A percentile compares a stretch with the other conserved stretches of the same genome.
phyloP scores from a whole-genome alignment of 768 basidiomycete genomes.

The Infundibulicybe gibba region DNA sequence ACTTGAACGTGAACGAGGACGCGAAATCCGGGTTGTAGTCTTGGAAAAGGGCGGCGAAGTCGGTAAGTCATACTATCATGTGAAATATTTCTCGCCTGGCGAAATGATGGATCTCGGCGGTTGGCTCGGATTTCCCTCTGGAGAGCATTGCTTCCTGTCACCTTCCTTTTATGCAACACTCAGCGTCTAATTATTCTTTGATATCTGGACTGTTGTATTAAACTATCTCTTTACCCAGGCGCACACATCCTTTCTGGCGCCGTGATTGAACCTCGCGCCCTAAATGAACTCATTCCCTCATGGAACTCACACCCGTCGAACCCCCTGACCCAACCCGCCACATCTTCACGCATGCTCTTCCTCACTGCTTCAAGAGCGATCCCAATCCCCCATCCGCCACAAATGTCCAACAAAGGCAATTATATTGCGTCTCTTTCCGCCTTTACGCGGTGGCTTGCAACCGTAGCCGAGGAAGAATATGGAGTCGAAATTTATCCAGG shows the following conservation, averaged over 20 bases:
- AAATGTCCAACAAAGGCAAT: slow-evolving; percentile 94
- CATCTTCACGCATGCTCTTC: slow-evolving; percentile 79
- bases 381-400: slow-evolving; percentile 93
- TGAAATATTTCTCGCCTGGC: neutral
- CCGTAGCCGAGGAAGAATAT: slow-evolving; percentile 70
- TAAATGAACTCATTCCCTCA: slow-evolving; percentile 86
- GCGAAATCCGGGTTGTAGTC: slow-evolving; percentile 86
- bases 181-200: no score
- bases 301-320: slow-evolving; percentile 67
- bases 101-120: no score
- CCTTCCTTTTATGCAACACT: no score
- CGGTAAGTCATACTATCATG: slow-evolving; percentile 47
- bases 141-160: no score
- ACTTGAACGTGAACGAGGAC: slow-evolving; percentile 74
- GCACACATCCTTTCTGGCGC: slow-evolving; percentile 95
- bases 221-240: slow-evolving; percentile 39
- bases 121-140: no score
- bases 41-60: slow-evolving; percentile 94
- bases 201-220: neutral
- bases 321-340: slow-evolving; percentile 79
- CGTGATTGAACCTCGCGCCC: slow-evolving; percentile 88
- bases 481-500: slow-evolving; percentile 98
- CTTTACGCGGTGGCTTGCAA: slow-evolving; percentile 86
- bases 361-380: slow-evolving; percentile 66
- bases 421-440: slow-evolving; percentile 88